Evolutionary conservation across 331 rosid genomes (phyloP), one percentile per base, ranked within the genome.

Genomic region (Cydonia oblonga): DNA sequence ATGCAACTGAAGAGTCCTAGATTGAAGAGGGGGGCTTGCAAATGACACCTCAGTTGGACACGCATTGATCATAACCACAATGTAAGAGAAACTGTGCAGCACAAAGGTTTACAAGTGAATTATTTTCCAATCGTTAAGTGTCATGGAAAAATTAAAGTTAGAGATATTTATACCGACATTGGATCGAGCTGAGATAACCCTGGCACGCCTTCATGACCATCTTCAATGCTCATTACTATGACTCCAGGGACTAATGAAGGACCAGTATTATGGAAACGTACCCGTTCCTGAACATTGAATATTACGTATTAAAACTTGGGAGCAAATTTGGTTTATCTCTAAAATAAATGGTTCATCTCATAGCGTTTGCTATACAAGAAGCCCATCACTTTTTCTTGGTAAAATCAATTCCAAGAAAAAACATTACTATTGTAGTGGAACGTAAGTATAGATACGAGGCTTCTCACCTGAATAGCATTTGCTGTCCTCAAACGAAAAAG

Each of bases 181-280:
- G 97, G 86, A 89, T 93, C 98, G 80, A 93, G 85, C 81, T 93
- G 96, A 72, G 89, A 70, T 82, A 91, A 79, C 78, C 90, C 97
- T 9, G 89, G 91, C 71, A 86, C 42, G 71, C 93, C 90, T 40
- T 84, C 82, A 23, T 82, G 81, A 40, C 97, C 98, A 70, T 93
- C 98, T 83, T 91, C 97, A 80, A 91, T 93, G 87, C 97, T 89
- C 97, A 91, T 93, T 71, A 85, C 96, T 80, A 93, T 80, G 76
- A 85, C 85, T 19, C 96, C 98, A 57, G 75, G 87, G 70, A 82
- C 73, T 67, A 81, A 77, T 25, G 91, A 81, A 24, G 87, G 76
- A 32, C 97, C 98, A 64, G 90, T 85, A 52, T 93, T 91, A 84
- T 88, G 96, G 82, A 93, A 93, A 60, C 75, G 83, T 60, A 91